Percentiles rank a stretch among this genome's conserved stretches.
Evolutionary conservation across 345 rosid species (phyloP).

Genomic region (Ceriops zippeliana): DNA sequence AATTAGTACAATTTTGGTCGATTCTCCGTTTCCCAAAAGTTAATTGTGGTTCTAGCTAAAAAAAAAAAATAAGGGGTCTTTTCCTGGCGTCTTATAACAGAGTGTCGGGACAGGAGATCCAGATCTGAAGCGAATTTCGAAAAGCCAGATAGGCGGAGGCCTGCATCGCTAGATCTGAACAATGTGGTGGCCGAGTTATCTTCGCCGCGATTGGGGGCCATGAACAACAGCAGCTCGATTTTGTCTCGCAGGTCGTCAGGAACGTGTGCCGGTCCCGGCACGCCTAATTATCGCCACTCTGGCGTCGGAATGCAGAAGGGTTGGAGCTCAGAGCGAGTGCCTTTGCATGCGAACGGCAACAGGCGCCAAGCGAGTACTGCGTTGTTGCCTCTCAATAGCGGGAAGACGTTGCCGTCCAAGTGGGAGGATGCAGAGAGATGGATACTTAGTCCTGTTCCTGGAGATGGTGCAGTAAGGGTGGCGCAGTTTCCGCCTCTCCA

Average conservation of each 20-base stretch:
- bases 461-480: constrained; percentile 50
- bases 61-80: neutral
- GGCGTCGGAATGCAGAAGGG: constrained; percentile 77
- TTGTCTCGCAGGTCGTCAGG: constrained; percentile 54
- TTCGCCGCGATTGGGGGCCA: constrained; percentile 57
- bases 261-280: constrained; percentile 84
- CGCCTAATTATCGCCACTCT: constrained; percentile 57
- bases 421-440: constrained; percentile 99
- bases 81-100: constrained; percentile 28
- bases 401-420: constrained; percentile 84
- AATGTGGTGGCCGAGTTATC: constrained; percentile 43
- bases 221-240: constrained; percentile 51
- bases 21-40: neutral
- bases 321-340: constrained; percentile 93
- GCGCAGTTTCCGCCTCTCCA: constrained; percentile 50
- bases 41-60: neutral
- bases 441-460: constrained; percentile 88
- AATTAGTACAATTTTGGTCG: neutral
- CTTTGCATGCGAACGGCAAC: constrained; percentile 49
- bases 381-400: constrained; percentile 59
- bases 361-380: constrained; percentile 54
- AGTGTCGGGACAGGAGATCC: constrained; percentile 73
- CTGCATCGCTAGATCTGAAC: constrained; percentile 73
- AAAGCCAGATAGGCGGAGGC: constrained; percentile 63
- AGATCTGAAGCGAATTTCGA: constrained; percentile 62